phyloP scores from a whole-genome alignment of 257 asterid species.

The Striga asiatica region DNA sequence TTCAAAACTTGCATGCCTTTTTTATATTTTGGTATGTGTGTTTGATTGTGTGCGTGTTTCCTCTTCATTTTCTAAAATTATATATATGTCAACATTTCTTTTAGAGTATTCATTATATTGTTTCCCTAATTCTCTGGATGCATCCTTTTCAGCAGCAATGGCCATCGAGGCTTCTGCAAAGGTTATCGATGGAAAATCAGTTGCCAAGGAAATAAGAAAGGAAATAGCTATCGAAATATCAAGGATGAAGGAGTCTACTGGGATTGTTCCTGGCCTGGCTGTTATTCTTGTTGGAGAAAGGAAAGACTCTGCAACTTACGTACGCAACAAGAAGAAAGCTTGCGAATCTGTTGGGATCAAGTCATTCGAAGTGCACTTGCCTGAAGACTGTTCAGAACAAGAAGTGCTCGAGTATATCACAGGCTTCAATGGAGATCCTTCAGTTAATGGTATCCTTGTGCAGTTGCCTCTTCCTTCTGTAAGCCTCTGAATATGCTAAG shows the following conservation, averaged over 20 bases:
- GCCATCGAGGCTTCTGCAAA: slow-evolving; percentile 37
- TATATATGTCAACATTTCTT: not conserved
- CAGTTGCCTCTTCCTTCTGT: slow-evolving; percentile 95
- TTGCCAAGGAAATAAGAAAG: slow-evolving; percentile 62
- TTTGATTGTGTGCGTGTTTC: too few species aligned
- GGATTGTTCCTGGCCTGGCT: slow-evolving; percentile 83
- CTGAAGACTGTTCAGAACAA: slow-evolving; percentile 62
- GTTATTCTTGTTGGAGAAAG: slow-evolving; percentile 89
- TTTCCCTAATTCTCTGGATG: slow-evolving; percentile 4
- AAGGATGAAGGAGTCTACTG: slow-evolving; percentile 73
- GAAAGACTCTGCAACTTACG: slow-evolving; percentile 90
- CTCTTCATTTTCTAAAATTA: not conserved
- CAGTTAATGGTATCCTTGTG: slow-evolving; percentile 89
- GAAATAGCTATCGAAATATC: slow-evolving; percentile 65
- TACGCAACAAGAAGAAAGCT: slow-evolving; percentile 85
- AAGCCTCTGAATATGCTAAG: slow-evolving; percentile 20
- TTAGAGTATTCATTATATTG: not conserved
- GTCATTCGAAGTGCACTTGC: slow-evolving; percentile 67
- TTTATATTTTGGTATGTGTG: not conserved
- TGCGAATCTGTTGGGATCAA: slow-evolving; percentile 75
- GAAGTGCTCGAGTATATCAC: slow-evolving; percentile 65
- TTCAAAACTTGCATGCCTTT: not conserved
- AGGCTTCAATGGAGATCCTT: slow-evolving; percentile 62
- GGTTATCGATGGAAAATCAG: slow-evolving; percentile 71
- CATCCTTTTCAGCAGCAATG: slow-evolving; percentile 41